Evolutionary conservation across 495 filamentous ascomycete genomes (phyloP).

Genomic region (Amphirosellinia nigrospora): DNA sequence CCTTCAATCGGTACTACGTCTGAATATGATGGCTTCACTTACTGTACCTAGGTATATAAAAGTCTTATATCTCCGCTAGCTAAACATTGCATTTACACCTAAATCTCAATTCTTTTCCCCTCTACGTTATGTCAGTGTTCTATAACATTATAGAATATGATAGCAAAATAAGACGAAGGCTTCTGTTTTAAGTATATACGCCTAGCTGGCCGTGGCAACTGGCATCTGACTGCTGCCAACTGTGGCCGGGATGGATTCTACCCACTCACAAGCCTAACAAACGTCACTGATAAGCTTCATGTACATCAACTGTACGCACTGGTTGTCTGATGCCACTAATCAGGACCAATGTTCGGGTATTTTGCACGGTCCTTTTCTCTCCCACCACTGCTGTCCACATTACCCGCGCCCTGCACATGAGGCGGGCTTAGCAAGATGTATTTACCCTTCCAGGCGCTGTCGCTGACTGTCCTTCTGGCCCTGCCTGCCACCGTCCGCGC

Average conservation of each 20-base stretch:
- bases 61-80: no score
- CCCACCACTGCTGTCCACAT: neutral
- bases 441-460: conserved; percentile 33
- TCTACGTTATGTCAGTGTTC: no score
- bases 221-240: neutral
- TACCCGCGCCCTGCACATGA: conserved; percentile 20
- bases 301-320: neutral
- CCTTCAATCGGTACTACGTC: no score
- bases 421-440: conserved; percentile 33
- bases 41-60: no score
- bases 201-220: neutral
- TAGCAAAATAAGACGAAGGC: no score
- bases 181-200: no score
- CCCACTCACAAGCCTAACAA: conserved; percentile 5
- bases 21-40: no score
- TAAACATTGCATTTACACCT: no score
- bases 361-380: neutral
- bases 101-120: no score
- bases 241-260: neutral
- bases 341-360: conserved; percentile 14
- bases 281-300: conserved; percentile 16
- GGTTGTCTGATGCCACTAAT: conserved; percentile 18
- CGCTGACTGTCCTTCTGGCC: conserved; percentile 42
- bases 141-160: no score
- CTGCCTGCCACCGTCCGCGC: conserved; percentile 58